phyloP scores from a whole-genome alignment of 768 basidiomycete species.

The Mycena latifolia region DNA sequence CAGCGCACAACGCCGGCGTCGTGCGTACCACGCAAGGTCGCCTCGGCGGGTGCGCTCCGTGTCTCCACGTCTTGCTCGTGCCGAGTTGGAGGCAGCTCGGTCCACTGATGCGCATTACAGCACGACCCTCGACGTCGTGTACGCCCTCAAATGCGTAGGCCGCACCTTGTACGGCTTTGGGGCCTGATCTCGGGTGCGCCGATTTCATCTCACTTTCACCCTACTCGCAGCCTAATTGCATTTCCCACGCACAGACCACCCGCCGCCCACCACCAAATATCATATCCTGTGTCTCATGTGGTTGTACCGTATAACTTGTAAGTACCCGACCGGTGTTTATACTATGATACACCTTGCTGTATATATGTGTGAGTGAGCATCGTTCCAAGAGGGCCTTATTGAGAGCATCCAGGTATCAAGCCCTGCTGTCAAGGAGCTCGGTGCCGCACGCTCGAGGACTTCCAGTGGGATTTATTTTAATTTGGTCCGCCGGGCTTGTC shows the following conservation, averaged over 20 bases:
- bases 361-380: not conserved
- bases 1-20: no score
- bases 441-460: no score
- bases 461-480: no score
- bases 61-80: no score
- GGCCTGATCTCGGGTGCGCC: slow-evolving; percentile 58
- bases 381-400: no score
- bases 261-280: not conserved
- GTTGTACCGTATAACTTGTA: not conserved
- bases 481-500: no score
- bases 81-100: no score
- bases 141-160: slow-evolving; percentile 85
- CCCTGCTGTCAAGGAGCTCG: no score
- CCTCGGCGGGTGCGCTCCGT: no score
- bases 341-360: not conserved
- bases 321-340: not conserved
- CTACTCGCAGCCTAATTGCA: not conserved
- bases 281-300: not conserved
- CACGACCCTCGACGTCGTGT: slow-evolving; percentile 93
- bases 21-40: no score
- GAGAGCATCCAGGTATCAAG: no score
- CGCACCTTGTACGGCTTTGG: slow-evolving; percentile 95
- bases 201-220: not conserved
- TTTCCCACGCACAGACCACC: slow-evolving; percentile 11
- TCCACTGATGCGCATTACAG: no score